Conservation (phyloP, 352 stramenopile species). For the Phytophthora cajani region DNA sequence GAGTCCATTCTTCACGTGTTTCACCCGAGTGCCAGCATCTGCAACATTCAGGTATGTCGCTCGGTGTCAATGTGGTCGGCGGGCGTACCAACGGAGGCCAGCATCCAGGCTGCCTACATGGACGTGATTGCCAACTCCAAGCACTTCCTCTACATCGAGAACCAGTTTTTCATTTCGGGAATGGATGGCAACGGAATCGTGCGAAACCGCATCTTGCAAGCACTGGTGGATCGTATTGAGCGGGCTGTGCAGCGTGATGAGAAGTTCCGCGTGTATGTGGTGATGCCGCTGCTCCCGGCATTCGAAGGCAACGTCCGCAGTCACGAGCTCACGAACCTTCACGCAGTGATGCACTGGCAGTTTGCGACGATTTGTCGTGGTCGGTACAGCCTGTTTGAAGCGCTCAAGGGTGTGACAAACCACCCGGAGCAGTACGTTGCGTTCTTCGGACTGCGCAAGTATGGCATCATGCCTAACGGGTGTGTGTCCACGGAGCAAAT, state of each 20-base stretch:
- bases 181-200: slow-evolving; percentile 79
- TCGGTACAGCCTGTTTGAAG: slow-evolving; percentile 79
- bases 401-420: slow-evolving; percentile 66
- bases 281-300: slow-evolving; percentile 85
- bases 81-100: slow-evolving; percentile 80
- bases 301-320: slow-evolving; percentile 88
- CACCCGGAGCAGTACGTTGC: slow-evolving; percentile 79
- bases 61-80: slow-evolving; percentile 90
- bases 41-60: slow-evolving; percentile 83
- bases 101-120: slow-evolving; percentile 86
- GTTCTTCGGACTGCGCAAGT: slow-evolving; percentile 88
- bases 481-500: slow-evolving; percentile 88
- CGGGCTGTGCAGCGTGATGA: slow-evolving; percentile 76
- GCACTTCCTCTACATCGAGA: slow-evolving; percentile 94
- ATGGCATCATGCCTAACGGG: slow-evolving; percentile 81
- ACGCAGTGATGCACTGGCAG: slow-evolving; percentile 91
- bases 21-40: slow-evolving; percentile 77
- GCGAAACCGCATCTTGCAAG: slow-evolving; percentile 84
- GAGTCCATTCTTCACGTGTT: slow-evolving; percentile 72
- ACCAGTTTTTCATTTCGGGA: slow-evolving; percentile 93
- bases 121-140: slow-evolving; percentile 82
- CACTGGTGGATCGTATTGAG: slow-evolving; percentile 83
- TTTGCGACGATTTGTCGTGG: slow-evolving; percentile 87
- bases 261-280: slow-evolving; percentile 84
- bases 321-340: slow-evolving; percentile 84